These are phyloP conservation scores for Mortierella sp. DNA, from an alignment of 371 early-diverging fungal species.

Conservation along the genomic window DNA sequence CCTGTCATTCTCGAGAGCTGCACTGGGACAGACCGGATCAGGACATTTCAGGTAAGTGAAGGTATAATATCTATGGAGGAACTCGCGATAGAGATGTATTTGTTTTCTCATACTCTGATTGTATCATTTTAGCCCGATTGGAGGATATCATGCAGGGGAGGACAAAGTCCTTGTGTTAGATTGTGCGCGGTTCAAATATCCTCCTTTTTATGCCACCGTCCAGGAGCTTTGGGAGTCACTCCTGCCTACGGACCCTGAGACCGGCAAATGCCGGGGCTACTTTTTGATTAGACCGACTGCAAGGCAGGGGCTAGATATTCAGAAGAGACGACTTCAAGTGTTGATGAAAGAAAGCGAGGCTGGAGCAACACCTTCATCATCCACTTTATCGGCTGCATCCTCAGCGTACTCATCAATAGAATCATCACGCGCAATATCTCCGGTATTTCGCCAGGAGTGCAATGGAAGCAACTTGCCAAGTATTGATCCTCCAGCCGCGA, in stretches of 20 bases:
- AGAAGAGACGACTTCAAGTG: conserved; percentile 11
- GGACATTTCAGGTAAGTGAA: conserved; percentile 33
- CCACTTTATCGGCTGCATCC: conserved; percentile 16
- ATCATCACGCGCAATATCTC: neutral
- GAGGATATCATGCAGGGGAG: conserved; percentile 73
- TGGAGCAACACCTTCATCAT: conserved; percentile 9
- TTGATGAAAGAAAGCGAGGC: neutral
- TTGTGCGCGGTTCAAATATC: conserved; percentile 89
- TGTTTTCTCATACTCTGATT: neutral
- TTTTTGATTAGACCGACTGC: conserved; percentile 70
- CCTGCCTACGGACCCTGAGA: conserved; percentile 83
- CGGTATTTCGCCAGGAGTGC: neutral
- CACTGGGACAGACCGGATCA: conserved; percentile 90
- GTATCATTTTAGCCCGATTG: conserved; percentile 66
- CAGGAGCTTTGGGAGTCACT: conserved; percentile 83
- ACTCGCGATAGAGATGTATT: neutral
- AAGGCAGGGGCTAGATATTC: conserved; percentile 29
- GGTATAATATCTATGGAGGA: neutral
- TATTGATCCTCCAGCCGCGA: neutral
- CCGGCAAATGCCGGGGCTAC: conserved; percentile 86
- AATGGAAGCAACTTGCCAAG: neutral
- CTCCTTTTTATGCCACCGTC: conserved; percentile 80
- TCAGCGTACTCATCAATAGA: neutral
- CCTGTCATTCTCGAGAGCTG: conserved; percentile 82
- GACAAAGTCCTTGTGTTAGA: conserved; percentile 87